A percentile compares a stretch with the other conserved stretches of the same genome.
Conservation (phyloP, 352 stramenopile species). For the Phytopythium ostracodes region DNA sequence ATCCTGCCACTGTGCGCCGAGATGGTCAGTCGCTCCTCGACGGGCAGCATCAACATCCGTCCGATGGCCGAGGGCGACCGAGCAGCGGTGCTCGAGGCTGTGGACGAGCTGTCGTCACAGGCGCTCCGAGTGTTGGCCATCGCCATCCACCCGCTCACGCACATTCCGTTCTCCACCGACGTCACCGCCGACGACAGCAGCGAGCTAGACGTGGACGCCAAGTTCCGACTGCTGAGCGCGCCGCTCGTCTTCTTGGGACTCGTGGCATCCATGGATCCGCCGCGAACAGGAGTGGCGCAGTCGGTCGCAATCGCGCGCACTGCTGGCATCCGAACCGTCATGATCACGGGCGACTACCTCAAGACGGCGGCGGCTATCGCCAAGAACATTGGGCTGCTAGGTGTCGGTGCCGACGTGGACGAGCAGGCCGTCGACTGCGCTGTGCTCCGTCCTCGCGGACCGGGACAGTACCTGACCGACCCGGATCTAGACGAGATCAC, state of each 20-base stretch:
- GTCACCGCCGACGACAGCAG: constrained; percentile 17
- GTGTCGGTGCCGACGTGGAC: constrained; percentile 36
- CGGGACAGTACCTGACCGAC: constrained; percentile 24
- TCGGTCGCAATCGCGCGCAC: constrained; percentile 44
- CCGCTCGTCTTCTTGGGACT: constrained; percentile 90
- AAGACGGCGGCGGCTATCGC: constrained; percentile 94
- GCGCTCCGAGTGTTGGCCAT: constrained; percentile 89
- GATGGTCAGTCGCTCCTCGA: constrained; percentile 6
- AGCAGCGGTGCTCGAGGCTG: constrained; percentile 46
- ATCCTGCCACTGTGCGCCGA: constrained; percentile 60
- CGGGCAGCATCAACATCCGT: constrained; percentile 7
- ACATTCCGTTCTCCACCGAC: constrained; percentile 38
- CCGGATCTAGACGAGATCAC: constrained; percentile 73
- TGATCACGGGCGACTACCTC: constrained; percentile 95
- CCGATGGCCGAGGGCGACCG: constrained; percentile 35
- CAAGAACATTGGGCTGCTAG: constrained; percentile 90
- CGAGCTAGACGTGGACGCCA: constrained; percentile 48
- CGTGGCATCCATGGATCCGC: constrained; percentile 89
- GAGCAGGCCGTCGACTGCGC: constrained; percentile 50
- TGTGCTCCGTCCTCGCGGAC: constrained; percentile 15
- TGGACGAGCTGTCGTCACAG: constrained; percentile 67
- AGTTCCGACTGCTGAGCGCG: constrained; percentile 60
- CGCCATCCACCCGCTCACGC: constrained; percentile 64
- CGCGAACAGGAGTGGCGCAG: constrained; percentile 54
- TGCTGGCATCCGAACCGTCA: constrained; percentile 74